phyloP scores from a whole-genome alignment of 1,284 basidiomycete genomes.

The Sporisorium sorghi region DNA sequence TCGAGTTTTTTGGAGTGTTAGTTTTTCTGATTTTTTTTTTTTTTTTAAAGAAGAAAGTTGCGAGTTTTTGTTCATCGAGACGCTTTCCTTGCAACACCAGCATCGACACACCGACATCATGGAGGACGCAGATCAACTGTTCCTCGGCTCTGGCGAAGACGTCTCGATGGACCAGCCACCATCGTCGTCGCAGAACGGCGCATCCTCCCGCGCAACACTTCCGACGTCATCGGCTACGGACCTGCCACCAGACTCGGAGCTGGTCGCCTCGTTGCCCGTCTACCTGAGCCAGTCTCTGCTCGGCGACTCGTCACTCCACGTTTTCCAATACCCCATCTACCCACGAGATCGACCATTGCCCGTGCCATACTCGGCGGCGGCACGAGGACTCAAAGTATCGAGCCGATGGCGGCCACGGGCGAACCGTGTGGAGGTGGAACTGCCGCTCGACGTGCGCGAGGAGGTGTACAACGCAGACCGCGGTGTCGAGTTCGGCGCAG shows the following conservation, averaged over 20 bases:
- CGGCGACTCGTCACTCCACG: conserved; percentile 50
- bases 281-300: conserved; percentile 62
- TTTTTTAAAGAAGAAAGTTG: conserved; percentile 7
- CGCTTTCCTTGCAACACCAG: conserved; percentile 2
- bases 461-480: conserved; percentile 63
- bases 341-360: conserved; percentile 60
- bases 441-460: conserved; percentile 64
- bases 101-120: conserved; percentile 10
- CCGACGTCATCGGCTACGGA: conserved; percentile 25
- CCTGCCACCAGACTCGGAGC: conserved; percentile 49
- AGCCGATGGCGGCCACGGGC: conserved; percentile 63
- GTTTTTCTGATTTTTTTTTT: background rate
- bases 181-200: background rate
- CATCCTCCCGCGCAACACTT: conserved; percentile 12
- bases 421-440: conserved; percentile 65
- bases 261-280: conserved; percentile 65
- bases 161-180: conserved; percentile 12
- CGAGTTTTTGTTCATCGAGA: background rate
- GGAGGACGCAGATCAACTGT: conserved; percentile 37
- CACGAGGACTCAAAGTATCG: conserved; percentile 56
- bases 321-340: conserved; percentile 68
- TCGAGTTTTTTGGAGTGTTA: background rate
- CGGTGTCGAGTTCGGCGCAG: conserved; percentile 57
- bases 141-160: conserved; percentile 26
- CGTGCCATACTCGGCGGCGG: conserved; percentile 60